These are phyloP conservation scores for Ustilago shanxiensis DNA, from an alignment of 1,284 basidiomycete genomes.

Conservation along the genomic window DNA sequence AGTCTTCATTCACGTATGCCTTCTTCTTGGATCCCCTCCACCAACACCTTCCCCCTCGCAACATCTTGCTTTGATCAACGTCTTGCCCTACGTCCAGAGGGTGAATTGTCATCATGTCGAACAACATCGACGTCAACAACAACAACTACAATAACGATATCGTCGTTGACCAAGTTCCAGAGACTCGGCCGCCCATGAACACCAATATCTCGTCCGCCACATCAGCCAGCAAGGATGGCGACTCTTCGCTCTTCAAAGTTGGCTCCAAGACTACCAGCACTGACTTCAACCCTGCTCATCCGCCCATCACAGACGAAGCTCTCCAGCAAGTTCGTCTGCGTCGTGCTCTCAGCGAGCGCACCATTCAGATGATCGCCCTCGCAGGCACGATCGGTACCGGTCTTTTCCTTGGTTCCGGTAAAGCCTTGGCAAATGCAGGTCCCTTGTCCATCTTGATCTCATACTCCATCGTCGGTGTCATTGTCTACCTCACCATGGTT, in stretches of 20 bases:
- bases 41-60: background rate
- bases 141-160: constrained; percentile 20
- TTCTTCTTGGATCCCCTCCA: background rate
- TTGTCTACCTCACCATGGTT: constrained; percentile 71
- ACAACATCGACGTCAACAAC: too few species aligned
- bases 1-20: background rate
- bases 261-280: constrained; percentile 18
- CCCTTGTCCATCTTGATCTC: constrained; percentile 71
- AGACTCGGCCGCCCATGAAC: constrained; percentile 17
- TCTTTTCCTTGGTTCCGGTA: constrained; percentile 72
- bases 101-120: constrained; percentile 9
- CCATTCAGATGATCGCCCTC: constrained; percentile 72
- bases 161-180: constrained; percentile 21
- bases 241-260: constrained; percentile 16
- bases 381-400: constrained; percentile 74
- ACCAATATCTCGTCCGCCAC: constrained; percentile 6
- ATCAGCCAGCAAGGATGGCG: background rate
- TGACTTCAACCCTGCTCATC: constrained; percentile 7
- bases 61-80: background rate
- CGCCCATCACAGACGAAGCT: constrained; percentile 24
- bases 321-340: constrained; percentile 50
- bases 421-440: constrained; percentile 72
- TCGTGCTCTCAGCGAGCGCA: constrained; percentile 54
- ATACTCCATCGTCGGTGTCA: constrained; percentile 61
- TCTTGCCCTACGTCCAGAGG: background rate